Percentiles rank a stretch among this genome's conserved stretches.
phyloP scores from a whole-genome alignment of 1,284 basidiomycete genomes.

The Ceratobasidium sp. region DNA sequence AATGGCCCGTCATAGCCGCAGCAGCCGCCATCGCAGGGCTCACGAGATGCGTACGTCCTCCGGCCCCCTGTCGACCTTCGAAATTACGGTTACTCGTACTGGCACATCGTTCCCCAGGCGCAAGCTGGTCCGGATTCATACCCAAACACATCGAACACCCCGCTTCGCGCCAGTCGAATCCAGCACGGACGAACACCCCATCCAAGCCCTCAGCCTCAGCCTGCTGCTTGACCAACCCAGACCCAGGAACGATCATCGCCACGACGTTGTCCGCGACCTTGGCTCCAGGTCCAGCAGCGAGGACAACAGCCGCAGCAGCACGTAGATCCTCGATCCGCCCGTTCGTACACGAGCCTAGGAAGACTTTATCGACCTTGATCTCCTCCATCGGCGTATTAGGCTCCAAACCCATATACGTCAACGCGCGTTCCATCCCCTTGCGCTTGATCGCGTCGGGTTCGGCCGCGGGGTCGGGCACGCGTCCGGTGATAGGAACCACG shows the following conservation, averaged over 20 bases:
- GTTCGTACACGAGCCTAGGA: constrained; percentile 98
- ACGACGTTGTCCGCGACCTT: constrained; percentile 80
- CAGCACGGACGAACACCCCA: constrained; percentile 90
- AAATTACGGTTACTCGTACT: constrained; percentile 98
- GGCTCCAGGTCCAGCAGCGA: constrained; percentile 77
- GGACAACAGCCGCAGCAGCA: constrained; percentile 85
- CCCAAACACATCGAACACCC: constrained; percentile 98
- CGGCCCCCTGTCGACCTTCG: constrained; percentile 91
- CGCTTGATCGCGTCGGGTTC: constrained; percentile 76
- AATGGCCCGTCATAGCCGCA: constrained; percentile 88
- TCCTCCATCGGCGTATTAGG: constrained; percentile 88
- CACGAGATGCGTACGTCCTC: constrained; percentile 92
- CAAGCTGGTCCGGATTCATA: constrained; percentile 96
- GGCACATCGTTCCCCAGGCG: constrained; percentile 91
- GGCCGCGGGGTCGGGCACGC: constrained; percentile 83
- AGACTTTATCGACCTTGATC: constrained; percentile 90
- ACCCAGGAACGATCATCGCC: constrained; percentile 97
- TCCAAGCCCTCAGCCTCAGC: constrained; percentile 95
- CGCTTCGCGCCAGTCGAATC: constrained; percentile 98
- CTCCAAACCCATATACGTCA: constrained; percentile 92
- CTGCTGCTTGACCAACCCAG: constrained; percentile 93
- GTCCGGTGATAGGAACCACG: constrained; percentile 87
- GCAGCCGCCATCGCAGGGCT: constrained; percentile 97
- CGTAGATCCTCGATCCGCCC: constrained; percentile 96
- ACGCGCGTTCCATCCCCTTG: constrained; percentile 81